A percentile compares a stretch with the other conserved stretches of the same genome.
Evolutionary conservation across 1,139 yeast species (phyloP).

Genomic region (Meyerozyma athensensis): DNA sequence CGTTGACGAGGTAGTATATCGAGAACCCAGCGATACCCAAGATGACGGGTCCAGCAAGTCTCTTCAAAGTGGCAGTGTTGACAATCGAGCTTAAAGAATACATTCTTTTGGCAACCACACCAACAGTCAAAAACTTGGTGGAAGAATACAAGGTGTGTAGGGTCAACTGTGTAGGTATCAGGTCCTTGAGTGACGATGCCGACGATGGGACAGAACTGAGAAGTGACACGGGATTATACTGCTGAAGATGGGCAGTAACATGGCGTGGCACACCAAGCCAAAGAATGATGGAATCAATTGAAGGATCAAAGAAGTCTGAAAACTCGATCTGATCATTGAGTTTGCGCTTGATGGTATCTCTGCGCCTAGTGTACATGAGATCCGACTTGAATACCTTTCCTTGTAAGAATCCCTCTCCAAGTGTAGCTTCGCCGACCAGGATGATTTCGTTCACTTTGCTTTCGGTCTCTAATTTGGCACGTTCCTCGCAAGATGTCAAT

Average conservation of each 20-base stretch:
- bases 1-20: constrained; percentile 63
- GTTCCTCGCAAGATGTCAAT: constrained; percentile 62
- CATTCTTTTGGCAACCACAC: constrained; percentile 33
- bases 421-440: constrained; percentile 51
- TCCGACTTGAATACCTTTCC: constrained; percentile 71
- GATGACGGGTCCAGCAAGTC: constrained; percentile 41
- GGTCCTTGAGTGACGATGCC: constrained; percentile 29
- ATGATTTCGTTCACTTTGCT: constrained; percentile 60
- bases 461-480: constrained; percentile 59
- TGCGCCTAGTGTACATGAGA: constrained; percentile 76
- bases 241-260: constrained; percentile 27
- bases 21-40: constrained; percentile 55
- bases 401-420: constrained; percentile 56
- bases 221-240: constrained; percentile 31
- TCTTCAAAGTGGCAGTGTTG: constrained; percentile 28
- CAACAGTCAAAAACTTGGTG: constrained; percentile 40
- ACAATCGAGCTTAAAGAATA: constrained; percentile 26
- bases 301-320: constrained; percentile 74
- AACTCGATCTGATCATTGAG: constrained; percentile 57
- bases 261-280: constrained; percentile 41
- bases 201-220: constrained; percentile 29
- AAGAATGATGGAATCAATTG: constrained; percentile 49
- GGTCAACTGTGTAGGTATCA: constrained; percentile 36
- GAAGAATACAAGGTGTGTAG: constrained; percentile 42
- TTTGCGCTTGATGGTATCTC: constrained; percentile 58